Conservation (phyloP, 2,329 filamentous ascomycete genomes). For the Alternaria solani region DNA sequence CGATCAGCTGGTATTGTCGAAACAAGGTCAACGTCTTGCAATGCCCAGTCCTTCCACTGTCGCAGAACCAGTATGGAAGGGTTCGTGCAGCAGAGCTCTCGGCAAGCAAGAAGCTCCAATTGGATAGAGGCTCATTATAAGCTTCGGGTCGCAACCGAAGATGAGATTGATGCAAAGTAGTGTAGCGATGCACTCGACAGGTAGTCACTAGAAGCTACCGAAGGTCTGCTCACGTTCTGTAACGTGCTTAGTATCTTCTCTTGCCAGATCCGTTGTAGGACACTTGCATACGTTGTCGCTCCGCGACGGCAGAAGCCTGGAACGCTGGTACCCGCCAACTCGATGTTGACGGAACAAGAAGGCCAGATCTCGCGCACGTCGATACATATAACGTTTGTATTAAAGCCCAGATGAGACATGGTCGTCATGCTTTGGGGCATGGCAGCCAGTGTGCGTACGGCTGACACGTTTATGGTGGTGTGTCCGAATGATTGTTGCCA, state of each 20-base stretch:
- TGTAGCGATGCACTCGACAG: background rate
- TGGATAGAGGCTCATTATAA: background rate
- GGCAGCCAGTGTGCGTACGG: background rate
- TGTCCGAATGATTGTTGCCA: background rate
- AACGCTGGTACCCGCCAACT: background rate
- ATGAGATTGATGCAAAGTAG: background rate
- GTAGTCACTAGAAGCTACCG: background rate
- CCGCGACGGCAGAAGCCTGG: background rate
- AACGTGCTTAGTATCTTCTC: background rate
- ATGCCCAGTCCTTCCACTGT: background rate
- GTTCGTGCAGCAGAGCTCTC: background rate
- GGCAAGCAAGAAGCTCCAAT: background rate
- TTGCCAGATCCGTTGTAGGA: background rate
- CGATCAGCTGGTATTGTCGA: background rate
- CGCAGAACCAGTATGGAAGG: background rate
- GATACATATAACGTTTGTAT: background rate
- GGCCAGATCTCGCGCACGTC: background rate
- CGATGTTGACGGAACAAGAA: background rate
- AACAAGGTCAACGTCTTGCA: background rate
- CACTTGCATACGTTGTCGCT: background rate
- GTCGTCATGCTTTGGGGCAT: background rate
- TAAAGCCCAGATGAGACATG: background rate
- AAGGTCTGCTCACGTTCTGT: background rate
- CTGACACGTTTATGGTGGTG: background rate
- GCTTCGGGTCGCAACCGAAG: background rate